phyloP scores from a whole-genome alignment of 192 early-diverging fungal genomes.

The Allomyces arbusculus region DNA sequence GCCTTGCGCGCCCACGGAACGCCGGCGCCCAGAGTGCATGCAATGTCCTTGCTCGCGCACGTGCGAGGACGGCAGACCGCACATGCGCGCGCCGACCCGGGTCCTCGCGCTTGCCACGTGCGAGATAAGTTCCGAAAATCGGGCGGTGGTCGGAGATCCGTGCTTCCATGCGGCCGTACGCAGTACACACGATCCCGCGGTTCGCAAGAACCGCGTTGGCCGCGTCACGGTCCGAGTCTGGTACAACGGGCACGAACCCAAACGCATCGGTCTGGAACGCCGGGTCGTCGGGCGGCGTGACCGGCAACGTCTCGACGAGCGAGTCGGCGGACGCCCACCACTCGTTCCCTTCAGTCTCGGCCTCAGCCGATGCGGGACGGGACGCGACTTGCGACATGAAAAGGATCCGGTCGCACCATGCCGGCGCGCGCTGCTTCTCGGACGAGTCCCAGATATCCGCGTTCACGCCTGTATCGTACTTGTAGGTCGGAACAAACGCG shows the following conservation, averaged over 20 bases:
- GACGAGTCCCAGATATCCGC: constrained; percentile 71
- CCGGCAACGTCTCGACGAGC: too few species aligned
- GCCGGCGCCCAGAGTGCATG: background rate
- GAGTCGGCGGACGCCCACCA: too few species aligned
- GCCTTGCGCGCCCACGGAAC: background rate
- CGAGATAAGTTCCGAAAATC: background rate
- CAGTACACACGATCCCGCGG: background rate
- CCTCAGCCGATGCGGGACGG: background rate
- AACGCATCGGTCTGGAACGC: background rate
- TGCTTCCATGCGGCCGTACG: constrained; percentile 1
- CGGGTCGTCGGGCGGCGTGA: background rate
- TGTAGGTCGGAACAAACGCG: constrained; percentile 86
- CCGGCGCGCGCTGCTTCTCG: constrained; percentile 80
- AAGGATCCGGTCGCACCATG: constrained; percentile 89
- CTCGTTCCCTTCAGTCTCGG: too few species aligned
- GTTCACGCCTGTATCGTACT: constrained; percentile 56
- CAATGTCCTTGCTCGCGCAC: background rate
- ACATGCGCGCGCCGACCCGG: background rate
- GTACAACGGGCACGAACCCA: background rate
- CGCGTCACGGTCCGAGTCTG: background rate
- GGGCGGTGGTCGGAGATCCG: constrained; percentile 1
- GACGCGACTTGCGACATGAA: constrained; percentile 8
- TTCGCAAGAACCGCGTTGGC: background rate
- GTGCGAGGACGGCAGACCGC: background rate
- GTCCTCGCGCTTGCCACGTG: background rate